phyloP scores from a whole-genome alignment of 1,139 yeast genomes.

The Zygotorulaspora mrakii region DNA sequence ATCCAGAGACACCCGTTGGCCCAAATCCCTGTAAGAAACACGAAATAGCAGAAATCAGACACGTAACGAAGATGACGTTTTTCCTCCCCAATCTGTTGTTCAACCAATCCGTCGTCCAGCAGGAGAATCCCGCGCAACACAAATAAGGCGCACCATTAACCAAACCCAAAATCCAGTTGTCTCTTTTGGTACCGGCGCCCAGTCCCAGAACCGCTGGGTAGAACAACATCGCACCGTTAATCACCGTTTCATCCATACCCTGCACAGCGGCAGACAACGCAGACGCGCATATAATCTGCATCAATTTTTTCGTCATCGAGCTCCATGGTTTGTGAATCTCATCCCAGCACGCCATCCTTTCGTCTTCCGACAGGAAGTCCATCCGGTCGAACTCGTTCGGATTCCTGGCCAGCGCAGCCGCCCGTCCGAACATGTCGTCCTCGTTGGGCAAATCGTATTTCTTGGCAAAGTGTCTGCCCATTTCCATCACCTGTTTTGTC shows the following conservation, averaged over 20 bases:
- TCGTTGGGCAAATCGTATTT: slow-evolving; percentile 53
- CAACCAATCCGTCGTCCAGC: slow-evolving; percentile 69
- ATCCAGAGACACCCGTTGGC: slow-evolving; percentile 38
- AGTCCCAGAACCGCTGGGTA: slow-evolving; percentile 60
- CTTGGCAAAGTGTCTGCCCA: slow-evolving; percentile 68
- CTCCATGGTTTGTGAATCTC: slow-evolving; percentile 54
- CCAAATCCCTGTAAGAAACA: slow-evolving; percentile 79
- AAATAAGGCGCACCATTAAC: slow-evolving; percentile 80
- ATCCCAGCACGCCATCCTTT: slow-evolving; percentile 49
- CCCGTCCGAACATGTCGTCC: slow-evolving; percentile 62
- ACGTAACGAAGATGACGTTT: slow-evolving; percentile 65
- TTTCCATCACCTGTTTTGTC: slow-evolving; percentile 60
- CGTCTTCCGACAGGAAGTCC: slow-evolving; percentile 55
- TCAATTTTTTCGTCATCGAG: slow-evolving; percentile 49
- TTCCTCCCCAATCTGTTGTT: slow-evolving; percentile 66
- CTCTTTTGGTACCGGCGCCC: slow-evolving; percentile 45
- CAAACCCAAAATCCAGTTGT: slow-evolving; percentile 68
- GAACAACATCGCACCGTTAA: slow-evolving; percentile 76
- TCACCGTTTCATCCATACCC: slow-evolving; percentile 89
- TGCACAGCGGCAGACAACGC: slow-evolving; percentile 90
- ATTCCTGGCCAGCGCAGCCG: slow-evolving; percentile 71
- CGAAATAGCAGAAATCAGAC: slow-evolving; percentile 59
- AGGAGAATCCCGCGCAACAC: slow-evolving; percentile 64
- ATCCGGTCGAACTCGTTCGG: slow-evolving; percentile 60
- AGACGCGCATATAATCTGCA: slow-evolving; percentile 65